Conservation (phyloP, 768 basidiomycete genomes). For the Megacollybia marginata region DNA sequence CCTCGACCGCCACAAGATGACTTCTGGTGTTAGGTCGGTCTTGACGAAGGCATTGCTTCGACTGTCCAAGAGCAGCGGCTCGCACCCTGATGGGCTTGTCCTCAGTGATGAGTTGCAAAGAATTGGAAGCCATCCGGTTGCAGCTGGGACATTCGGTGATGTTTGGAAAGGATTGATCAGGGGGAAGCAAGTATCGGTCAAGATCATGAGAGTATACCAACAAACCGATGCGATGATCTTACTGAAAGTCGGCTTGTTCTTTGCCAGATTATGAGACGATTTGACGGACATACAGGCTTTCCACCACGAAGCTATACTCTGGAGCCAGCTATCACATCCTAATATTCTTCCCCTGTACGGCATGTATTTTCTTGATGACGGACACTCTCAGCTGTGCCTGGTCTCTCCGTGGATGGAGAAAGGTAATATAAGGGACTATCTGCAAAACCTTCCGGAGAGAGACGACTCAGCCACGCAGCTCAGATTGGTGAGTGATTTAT, state of each 20-base stretch:
- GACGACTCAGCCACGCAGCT: too few species aligned
- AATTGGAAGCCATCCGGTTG: neutral
- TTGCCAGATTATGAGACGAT: neutral
- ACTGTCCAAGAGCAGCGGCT: neutral
- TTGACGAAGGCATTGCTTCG: neutral
- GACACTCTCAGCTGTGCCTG: neutral
- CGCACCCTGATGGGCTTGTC: neutral
- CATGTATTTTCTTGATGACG: neutral
- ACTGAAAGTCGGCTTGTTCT: neutral
- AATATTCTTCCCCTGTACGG: neutral
- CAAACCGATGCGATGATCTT: too few species aligned
- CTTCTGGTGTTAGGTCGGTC: neutral
- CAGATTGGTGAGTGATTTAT: too few species aligned
- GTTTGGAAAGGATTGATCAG: neutral
- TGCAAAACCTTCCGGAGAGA: neutral
- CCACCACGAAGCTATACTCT: neutral
- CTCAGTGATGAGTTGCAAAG: too few species aligned
- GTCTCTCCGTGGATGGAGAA: neutral
- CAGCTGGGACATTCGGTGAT: neutral
- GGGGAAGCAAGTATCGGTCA: neutral
- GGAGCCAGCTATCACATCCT: neutral
- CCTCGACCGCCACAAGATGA: neutral
- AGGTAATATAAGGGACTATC: neutral
- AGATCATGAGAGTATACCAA: neutral
- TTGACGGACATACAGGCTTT: neutral